Evolutionary conservation across 352 stramenopile genomes (phyloP).

Genomic region (Phytophthora agathidicida): DNA sequence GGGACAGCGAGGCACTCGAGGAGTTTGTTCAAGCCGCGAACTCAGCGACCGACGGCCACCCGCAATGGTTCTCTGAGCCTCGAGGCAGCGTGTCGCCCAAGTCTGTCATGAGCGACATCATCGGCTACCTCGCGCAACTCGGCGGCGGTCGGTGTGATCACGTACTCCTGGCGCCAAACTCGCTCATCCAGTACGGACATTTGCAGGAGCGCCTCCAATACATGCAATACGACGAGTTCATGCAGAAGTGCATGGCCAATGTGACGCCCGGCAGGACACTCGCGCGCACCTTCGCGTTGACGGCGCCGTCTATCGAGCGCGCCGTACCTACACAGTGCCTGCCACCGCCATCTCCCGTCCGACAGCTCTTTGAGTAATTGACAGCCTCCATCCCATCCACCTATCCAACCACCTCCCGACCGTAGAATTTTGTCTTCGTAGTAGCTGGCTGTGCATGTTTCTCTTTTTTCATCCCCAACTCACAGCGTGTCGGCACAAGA

Average conservation of each 20-base stretch:
- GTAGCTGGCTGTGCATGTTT: conserved; percentile 28
- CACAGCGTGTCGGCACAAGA: conserved; percentile 9
- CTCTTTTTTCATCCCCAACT: conserved; percentile 9
- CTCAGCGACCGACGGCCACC: conserved; percentile 26
- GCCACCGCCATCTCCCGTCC: conserved; percentile 33
- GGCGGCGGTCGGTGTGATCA: conserved; percentile 41
- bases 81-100: conserved; percentile 41
- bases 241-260: conserved; percentile 45
- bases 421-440: conserved; percentile 32
- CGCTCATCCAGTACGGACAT: conserved; percentile 52
- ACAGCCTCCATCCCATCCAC: conserved; percentile 14
- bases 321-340: conserved; percentile 45
- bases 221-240: conserved; percentile 55
- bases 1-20: conserved; percentile 39
- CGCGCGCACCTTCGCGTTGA: conserved; percentile 45
- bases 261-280: conserved; percentile 40
- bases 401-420: conserved; percentile 7
- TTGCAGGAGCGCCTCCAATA: conserved; percentile 50
- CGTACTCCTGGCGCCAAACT: conserved; percentile 48
- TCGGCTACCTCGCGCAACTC: conserved; percentile 45
- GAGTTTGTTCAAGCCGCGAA: conserved; percentile 48
- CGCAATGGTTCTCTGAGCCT: conserved; percentile 42
- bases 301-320: conserved; percentile 25
- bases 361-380: conserved; percentile 54
- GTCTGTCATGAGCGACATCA: conserved; percentile 42